Percentiles rank a stretch among this genome's conserved stretches.
Evolutionary conservation across 495 filamentous ascomycete species (phyloP).

Genomic region (Aspergillus hancockii): DNA sequence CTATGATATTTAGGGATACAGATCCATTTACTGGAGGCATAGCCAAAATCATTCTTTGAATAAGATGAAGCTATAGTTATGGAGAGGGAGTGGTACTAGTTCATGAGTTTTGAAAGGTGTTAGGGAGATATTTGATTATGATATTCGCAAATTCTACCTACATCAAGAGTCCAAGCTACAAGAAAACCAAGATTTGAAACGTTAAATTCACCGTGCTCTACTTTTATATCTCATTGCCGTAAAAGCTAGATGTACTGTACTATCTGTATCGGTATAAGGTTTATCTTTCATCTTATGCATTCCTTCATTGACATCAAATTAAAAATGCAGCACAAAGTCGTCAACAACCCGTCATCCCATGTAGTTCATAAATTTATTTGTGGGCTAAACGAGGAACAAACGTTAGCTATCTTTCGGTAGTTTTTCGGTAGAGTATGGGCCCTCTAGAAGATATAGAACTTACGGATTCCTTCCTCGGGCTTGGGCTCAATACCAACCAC

Average conservation of each 20-base stretch:
- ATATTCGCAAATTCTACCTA: too few relatives aligned
- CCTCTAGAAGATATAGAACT: slow-evolving; percentile 39
- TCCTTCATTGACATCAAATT: slow-evolving; percentile 16
- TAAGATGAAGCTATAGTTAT: too few relatives aligned
- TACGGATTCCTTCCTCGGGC: slow-evolving; percentile 69
- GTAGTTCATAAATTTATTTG: slow-evolving; percentile 31
- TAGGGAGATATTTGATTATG: too few relatives aligned
- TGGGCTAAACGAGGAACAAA: slow-evolving; percentile 26
- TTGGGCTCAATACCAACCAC: slow-evolving; percentile 62
- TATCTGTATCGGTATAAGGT: background rate
- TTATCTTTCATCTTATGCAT: slow-evolving; percentile 15
- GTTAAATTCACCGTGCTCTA: background rate
- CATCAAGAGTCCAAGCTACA: too few relatives aligned
- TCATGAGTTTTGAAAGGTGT: too few relatives aligned
- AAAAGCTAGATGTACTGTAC: background rate
- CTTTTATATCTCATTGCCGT: background rate
- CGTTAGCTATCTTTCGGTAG: slow-evolving; percentile 6
- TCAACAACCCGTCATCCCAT: slow-evolving; percentile 13
- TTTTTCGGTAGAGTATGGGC: background rate
- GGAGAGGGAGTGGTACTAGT: too few relatives aligned
- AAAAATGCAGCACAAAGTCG: slow-evolving; percentile 14
- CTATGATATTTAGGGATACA: too few relatives aligned
- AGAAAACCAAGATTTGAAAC: too few relatives aligned
- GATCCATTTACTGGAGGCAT: too few relatives aligned
- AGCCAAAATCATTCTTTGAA: too few relatives aligned